Percentiles rank a stretch among this genome's conserved stretches.
These are phyloP conservation scores for Flagelloscypha sp. DNA, from an alignment of 768 basidiomycete species.

Conservation along the genomic window DNA sequence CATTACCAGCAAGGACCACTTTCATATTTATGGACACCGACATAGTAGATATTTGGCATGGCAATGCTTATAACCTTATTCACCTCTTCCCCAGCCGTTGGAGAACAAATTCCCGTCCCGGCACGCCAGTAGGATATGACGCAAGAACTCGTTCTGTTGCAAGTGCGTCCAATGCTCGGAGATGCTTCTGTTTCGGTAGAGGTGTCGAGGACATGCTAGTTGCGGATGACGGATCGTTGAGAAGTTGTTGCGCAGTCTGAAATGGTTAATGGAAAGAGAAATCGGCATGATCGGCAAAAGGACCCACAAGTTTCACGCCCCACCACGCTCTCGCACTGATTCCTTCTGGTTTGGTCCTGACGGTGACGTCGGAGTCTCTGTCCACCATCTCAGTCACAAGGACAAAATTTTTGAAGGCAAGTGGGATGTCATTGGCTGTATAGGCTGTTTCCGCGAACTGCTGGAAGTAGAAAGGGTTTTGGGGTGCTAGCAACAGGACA, in stretches of 20 bases:
- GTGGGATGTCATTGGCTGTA: slow-evolving; percentile 62
- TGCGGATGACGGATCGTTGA: slow-evolving; percentile 28
- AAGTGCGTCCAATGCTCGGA: slow-evolving; percentile 57
- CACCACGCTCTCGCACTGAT: slow-evolving; percentile 71
- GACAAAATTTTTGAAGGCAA: slow-evolving; percentile 75
- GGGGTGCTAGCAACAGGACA: slow-evolving; percentile 72
- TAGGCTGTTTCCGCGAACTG: slow-evolving; percentile 86
- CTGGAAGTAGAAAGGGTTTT: slow-evolving; percentile 80
- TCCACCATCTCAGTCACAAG: slow-evolving; percentile 74
- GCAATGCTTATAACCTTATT: too few species aligned
- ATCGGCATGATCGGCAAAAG: neutral
- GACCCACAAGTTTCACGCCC: slow-evolving; percentile 70
- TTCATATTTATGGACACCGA: too few species aligned
- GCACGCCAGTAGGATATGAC: too few species aligned
- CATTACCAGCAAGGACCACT: too few species aligned
- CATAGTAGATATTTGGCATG: too few species aligned
- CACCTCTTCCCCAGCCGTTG: too few species aligned
- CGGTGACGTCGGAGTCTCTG: slow-evolving; percentile 38
- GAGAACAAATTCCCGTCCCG: too few species aligned
- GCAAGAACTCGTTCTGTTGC: slow-evolving; percentile 64
- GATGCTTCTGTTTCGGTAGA: slow-evolving; percentile 47
- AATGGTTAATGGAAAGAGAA: slow-evolving; percentile 1
- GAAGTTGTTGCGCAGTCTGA: slow-evolving; percentile 55
- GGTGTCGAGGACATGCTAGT: slow-evolving; percentile 48
- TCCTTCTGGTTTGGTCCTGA: slow-evolving; percentile 38